Evolutionary conservation across 2,329 filamentous ascomycete genomes (phyloP).

Genomic region (Venturia aucupariae): DNA sequence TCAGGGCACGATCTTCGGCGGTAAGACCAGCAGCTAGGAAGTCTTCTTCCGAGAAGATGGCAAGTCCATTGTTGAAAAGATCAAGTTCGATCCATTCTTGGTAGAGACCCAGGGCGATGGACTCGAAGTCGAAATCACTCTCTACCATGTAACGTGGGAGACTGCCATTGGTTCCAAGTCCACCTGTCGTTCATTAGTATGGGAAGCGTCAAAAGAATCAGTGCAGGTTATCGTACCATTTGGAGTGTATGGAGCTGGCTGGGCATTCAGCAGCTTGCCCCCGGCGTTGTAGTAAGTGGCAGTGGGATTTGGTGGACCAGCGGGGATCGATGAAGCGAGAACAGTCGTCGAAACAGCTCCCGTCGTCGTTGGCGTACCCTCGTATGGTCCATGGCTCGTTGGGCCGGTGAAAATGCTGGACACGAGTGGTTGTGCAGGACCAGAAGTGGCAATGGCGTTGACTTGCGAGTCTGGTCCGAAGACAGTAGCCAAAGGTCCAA

Average conservation of each 20-base stretch:
- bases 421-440: conserved; percentile 35
- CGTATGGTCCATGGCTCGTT: conserved; percentile 60
- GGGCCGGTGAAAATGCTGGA: conserved; percentile 46
- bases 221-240: conserved; percentile 32
- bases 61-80: conserved; percentile 68
- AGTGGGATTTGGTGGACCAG: conserved; percentile 48
- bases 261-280: conserved; percentile 55
- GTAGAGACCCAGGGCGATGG: conserved; percentile 63
- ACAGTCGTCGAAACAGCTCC: conserved; percentile 50
- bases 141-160: conserved; percentile 66
- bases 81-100: conserved; percentile 82
- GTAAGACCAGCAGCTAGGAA: conserved; percentile 60
- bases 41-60: conserved; percentile 57
- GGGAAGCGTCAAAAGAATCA: too few species aligned
- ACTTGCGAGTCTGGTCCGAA: conserved; percentile 38
- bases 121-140: conserved; percentile 78
- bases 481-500: conserved; percentile 28
- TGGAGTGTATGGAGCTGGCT: conserved; percentile 65
- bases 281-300: conserved; percentile 64
- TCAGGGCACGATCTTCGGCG: conserved; percentile 58
- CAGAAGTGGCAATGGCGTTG: conserved; percentile 26
- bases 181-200: conserved; percentile 33
- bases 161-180: conserved; percentile 68
- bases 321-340: conserved; percentile 48
- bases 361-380: conserved; percentile 57